A percentile compares a stretch with the other conserved stretches of the same genome.
These are phyloP conservation scores for Jatropha multifida DNA, from an alignment of 441 rosid genomes.

Conservation along the genomic window DNA sequence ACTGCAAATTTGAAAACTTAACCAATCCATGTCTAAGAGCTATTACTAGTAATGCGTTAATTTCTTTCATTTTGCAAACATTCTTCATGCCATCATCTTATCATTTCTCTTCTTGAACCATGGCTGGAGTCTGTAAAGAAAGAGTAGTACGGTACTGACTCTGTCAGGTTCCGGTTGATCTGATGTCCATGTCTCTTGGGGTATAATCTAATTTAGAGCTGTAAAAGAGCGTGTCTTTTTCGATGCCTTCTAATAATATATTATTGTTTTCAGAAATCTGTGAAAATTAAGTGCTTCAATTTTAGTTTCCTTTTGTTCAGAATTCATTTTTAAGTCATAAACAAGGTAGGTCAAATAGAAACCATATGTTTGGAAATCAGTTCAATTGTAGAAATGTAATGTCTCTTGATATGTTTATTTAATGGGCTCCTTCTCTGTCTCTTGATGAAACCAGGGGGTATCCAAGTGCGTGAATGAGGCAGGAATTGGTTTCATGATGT, in stretches of 20 bases:
- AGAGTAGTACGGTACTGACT: too few species aligned
- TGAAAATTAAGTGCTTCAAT: not conserved
- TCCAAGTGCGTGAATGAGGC: constrained; percentile 73
- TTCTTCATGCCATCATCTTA: not conserved
- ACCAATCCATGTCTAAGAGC: not conserved
- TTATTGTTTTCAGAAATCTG: not conserved
- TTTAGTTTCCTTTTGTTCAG: not conserved
- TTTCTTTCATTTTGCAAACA: constrained; percentile 2
- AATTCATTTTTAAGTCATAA: not conserved
- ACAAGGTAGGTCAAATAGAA: not conserved
- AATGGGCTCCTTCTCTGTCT: not conserved
- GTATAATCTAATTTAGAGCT: not conserved
- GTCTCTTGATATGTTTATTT: not conserved
- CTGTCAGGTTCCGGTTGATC: not conserved
- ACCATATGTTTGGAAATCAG: not conserved
- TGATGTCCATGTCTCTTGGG: not conserved
- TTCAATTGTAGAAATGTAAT: not conserved
- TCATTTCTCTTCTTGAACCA: not conserved
- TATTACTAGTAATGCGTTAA: not conserved
- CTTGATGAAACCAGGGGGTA: constrained; percentile 49
- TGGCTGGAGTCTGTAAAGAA: not conserved
- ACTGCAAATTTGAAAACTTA: not conserved
- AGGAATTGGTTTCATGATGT: constrained; percentile 98
- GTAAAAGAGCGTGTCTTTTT: not conserved
- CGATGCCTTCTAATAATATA: not conserved